Conservation (phyloP, 352 stramenopile species). For the Phytophthora crassamura region DNA sequence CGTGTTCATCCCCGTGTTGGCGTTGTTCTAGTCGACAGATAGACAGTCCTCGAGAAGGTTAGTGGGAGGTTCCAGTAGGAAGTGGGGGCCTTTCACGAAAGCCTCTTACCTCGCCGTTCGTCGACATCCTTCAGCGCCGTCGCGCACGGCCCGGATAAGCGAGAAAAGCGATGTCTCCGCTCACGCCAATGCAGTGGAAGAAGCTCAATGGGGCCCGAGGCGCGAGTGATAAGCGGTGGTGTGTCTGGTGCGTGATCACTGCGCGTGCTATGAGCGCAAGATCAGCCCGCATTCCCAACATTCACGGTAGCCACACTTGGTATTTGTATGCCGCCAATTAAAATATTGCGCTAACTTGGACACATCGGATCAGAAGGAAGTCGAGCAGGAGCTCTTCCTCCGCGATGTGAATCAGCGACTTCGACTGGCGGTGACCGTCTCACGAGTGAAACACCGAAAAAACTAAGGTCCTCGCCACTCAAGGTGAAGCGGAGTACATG, state of each 20-base stretch:
- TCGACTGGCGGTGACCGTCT: slow-evolving; percentile 4
- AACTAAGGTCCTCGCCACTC: background rate
- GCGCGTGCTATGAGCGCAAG: slow-evolving; percentile 15
- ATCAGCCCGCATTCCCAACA: slow-evolving; percentile 19
- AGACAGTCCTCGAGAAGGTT: slow-evolving; percentile 4
- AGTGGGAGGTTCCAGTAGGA: background rate
- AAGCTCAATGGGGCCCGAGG: slow-evolving; percentile 15
- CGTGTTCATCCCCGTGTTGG: slow-evolving; percentile 8
- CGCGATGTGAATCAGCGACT: background rate
- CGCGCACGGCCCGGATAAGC: background rate
- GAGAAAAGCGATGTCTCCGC: background rate
- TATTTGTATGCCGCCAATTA: slow-evolving; percentile 20
- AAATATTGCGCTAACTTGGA: slow-evolving; percentile 17
- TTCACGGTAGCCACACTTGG: slow-evolving; percentile 15
- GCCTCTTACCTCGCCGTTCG: slow-evolving; percentile 24
- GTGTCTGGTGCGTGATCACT: slow-evolving; percentile 17
- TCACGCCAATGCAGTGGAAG: slow-evolving; percentile 6
- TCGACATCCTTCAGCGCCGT: slow-evolving; percentile 19
- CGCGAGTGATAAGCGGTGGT: slow-evolving; percentile 18
- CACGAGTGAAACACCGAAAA: background rate
- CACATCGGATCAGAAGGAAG: background rate
- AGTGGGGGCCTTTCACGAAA: background rate
- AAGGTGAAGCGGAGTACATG: no score
- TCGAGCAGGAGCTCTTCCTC: background rate
- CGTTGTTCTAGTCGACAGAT: slow-evolving; percentile 4